These are phyloP conservation scores for Pleurotus sapidus DNA, from an alignment of 768 basidiomycete species.

Conservation along the genomic window DNA sequence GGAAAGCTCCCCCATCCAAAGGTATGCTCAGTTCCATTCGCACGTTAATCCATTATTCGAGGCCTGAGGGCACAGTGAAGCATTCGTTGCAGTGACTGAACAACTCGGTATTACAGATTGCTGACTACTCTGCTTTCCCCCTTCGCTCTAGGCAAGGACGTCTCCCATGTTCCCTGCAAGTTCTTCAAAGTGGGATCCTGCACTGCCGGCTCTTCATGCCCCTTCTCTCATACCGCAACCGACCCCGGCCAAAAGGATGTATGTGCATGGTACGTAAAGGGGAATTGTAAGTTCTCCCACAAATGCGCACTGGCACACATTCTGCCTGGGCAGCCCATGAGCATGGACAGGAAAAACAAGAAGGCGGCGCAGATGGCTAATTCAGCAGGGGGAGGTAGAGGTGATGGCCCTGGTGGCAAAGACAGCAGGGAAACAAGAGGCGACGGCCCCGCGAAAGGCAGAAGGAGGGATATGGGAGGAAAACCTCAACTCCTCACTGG, in stretches of 20 bases:
- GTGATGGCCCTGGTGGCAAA: constrained; percentile 34
- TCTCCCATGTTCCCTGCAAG: constrained; percentile 96
- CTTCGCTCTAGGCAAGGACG: constrained; percentile 62
- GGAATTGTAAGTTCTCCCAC: constrained; percentile 70
- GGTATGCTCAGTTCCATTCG: too few species aligned
- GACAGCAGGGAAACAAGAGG: constrained; percentile 26
- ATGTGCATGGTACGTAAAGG: constrained; percentile 92
- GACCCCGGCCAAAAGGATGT: constrained; percentile 83
- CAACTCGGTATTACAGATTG: too few species aligned
- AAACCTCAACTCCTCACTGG: constrained; percentile 44
- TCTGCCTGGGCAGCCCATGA: constrained; percentile 89
- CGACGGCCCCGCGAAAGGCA: constrained; percentile 23
- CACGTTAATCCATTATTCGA: too few species aligned
- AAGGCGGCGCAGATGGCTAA: constrained; percentile 75
- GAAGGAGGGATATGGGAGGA: constrained; percentile 25
- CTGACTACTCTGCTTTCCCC: too few species aligned
- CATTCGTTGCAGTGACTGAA: too few species aligned
- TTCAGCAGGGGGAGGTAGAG: constrained; percentile 29
- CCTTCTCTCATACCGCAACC: constrained; percentile 80
- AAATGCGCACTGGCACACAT: constrained; percentile 95
- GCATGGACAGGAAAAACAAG: constrained; percentile 98
- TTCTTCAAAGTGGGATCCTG: constrained; percentile 95
- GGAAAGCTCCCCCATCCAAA: too few species aligned
- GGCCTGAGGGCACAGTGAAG: too few species aligned
- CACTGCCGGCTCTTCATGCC: constrained; percentile 90